phyloP scores from a whole-genome alignment of 495 filamentous ascomycete genomes.

The Gamarada debralockiae region DNA sequence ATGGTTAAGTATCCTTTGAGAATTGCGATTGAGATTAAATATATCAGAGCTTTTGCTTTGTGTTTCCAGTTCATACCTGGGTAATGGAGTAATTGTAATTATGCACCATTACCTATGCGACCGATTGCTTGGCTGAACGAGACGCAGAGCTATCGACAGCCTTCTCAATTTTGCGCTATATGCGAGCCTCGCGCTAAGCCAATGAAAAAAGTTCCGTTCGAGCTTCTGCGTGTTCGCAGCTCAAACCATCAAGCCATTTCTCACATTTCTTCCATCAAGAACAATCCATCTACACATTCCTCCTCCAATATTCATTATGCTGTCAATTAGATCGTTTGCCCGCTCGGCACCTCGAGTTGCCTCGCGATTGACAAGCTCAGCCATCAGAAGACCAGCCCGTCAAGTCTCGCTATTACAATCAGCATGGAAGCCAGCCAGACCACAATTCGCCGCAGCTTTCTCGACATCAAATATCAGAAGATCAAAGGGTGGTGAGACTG shows the following conservation, averaged over 20 bases:
- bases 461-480: conserved; percentile 61
- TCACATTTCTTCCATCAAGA: conserved; percentile 1
- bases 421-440: conserved; percentile 46
- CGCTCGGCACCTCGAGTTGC: conserved; percentile 68
- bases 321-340: conserved; percentile 67
- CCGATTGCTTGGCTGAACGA: too few relatives aligned
- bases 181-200: neutral
- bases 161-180: too few relatives aligned
- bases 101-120: too few relatives aligned
- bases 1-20: too few relatives aligned
- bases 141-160: too few relatives aligned
- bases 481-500: conserved; percentile 59
- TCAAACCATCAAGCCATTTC: too few relatives aligned
- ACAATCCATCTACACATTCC: neutral
- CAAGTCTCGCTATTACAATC: conserved; percentile 39
- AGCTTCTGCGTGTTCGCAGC: too few relatives aligned
- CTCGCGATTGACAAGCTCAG: conserved; percentile 52
- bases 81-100: too few relatives aligned
- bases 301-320: conserved; percentile 50
- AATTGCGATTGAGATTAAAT: too few relatives aligned
- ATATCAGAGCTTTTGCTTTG: too few relatives aligned
- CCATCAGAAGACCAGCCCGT: conserved; percentile 45
- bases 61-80: too few relatives aligned
- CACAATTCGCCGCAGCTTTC: conserved; percentile 63
- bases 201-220: neutral